phyloP scores from a whole-genome alignment of 2,329 filamentous ascomycete genomes.

The Colletotrichum melonis region DNA sequence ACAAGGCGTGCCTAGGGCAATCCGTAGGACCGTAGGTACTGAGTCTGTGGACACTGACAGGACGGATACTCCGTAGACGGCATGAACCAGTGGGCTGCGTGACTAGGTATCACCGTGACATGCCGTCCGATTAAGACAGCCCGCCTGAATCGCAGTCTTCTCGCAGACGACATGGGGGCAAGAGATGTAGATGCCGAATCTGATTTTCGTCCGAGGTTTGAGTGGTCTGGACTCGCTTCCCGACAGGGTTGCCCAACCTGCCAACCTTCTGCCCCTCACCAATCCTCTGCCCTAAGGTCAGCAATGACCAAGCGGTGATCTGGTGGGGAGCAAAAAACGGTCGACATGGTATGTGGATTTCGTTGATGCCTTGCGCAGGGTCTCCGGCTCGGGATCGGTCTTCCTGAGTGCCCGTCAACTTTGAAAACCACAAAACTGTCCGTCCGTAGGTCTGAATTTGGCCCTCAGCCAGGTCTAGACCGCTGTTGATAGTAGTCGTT shows the following conservation, averaged over 20 bases:
- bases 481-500: neutral
- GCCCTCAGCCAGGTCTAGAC: neutral
- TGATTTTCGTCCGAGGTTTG: constrained; percentile 25
- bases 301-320: constrained; percentile 17
- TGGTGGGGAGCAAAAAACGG: neutral
- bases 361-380: neutral
- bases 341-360: neutral
- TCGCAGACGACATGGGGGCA: constrained; percentile 19
- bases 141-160: constrained; percentile 8
- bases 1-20: neutral
- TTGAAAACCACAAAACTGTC: neutral
- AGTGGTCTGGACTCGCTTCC: constrained; percentile 21
- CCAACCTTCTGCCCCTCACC: neutral
- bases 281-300: constrained; percentile 1
- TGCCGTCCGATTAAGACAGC: neutral
- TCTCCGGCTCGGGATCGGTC: neutral
- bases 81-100: neutral
- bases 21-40: neutral
- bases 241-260: constrained; percentile 16
- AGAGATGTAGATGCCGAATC: constrained; percentile 11
- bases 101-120: neutral
- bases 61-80: neutral
- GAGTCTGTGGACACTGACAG: no score
- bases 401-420: neutral
- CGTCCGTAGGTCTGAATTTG: neutral